A percentile compares a stretch with the other conserved stretches of the same genome.
phyloP scores from a whole-genome alignment of 108 stramenopile genomes.

The Nannochloropsis gaditana region DNA sequence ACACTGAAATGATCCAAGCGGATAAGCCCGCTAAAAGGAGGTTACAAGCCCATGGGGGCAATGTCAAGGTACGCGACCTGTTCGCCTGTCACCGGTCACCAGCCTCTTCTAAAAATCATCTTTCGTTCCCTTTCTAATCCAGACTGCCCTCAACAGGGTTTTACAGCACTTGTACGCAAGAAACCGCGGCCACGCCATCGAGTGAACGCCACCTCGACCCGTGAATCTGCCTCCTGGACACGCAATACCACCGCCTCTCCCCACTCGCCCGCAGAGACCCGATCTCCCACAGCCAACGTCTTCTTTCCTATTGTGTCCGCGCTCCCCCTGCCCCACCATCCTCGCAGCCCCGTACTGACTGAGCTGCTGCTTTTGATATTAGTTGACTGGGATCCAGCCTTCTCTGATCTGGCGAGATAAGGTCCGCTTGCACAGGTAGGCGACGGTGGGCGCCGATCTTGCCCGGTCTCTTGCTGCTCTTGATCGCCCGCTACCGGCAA shows the following conservation, averaged over 20 bases:
- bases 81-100: no score
- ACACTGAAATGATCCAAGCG: no score
- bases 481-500: no score
- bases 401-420: neutral
- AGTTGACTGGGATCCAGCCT: neutral
- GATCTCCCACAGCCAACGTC: neutral
- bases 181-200: neutral
- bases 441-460: no score
- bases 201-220: constrained; percentile 1
- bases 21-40: no score
- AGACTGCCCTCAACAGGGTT: no score
- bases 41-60: no score
- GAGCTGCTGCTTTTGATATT: neutral
- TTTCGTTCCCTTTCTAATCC: no score
- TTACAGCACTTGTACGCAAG: neutral
- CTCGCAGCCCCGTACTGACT: neutral
- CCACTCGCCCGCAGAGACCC: neutral
- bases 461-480: no score
- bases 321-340: neutral
- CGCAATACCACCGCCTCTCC: constrained; percentile 8
- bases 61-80: no score
- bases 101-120: no score
- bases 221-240: neutral
- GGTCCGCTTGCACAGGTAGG: no score
- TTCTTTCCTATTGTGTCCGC: neutral